A percentile compares a stretch with the other conserved stretches of the same genome.
Evolutionary conservation across 73 alveolate genomes (phyloP).

Genomic region (Paramecium pentaurelia): DNA sequence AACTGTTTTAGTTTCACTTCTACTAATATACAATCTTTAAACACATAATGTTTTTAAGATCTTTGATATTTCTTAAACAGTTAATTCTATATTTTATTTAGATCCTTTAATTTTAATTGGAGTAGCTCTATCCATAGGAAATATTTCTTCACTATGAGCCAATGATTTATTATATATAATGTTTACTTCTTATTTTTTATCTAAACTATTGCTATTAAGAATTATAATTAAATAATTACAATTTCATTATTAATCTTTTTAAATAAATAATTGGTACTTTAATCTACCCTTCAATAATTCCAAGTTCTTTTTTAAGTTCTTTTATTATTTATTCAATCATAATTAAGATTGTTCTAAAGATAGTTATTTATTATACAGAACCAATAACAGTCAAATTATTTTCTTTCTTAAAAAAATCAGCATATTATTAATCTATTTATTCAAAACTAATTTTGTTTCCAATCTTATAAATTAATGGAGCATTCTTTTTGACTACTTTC

Average conservation of each 20-base stretch:
- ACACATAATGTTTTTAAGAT: neutral
- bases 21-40: constrained; percentile 49
- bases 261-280: constrained; percentile 49
- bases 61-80: neutral
- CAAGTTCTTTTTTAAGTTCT: constrained; percentile 43
- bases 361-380: neutral
- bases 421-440: constrained; percentile 22
- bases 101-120: constrained; percentile 46
- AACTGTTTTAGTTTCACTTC: constrained; percentile 59
- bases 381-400: constrained; percentile 52
- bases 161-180: constrained; percentile 44
- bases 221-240: neutral
- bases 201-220: constrained; percentile 18
- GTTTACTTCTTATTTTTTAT: constrained; percentile 43
- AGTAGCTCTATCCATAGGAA: constrained; percentile 17
- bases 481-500: neutral
- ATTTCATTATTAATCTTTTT: constrained; percentile 38
- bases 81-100: constrained; percentile 19
- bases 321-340: constrained; percentile 41
- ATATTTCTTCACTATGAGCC: constrained; percentile 52
- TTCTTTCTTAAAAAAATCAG: constrained; percentile 51
- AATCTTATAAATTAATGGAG: constrained; percentile 24
- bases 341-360: neutral
- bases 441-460: constrained; percentile 53
- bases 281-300: constrained; percentile 51